A percentile compares a stretch with the other conserved stretches of the same genome.
These are phyloP conservation scores for Cucurbita argyrosperma DNA, from an alignment of 306 rosid genomes.

Conservation along the genomic window DNA sequence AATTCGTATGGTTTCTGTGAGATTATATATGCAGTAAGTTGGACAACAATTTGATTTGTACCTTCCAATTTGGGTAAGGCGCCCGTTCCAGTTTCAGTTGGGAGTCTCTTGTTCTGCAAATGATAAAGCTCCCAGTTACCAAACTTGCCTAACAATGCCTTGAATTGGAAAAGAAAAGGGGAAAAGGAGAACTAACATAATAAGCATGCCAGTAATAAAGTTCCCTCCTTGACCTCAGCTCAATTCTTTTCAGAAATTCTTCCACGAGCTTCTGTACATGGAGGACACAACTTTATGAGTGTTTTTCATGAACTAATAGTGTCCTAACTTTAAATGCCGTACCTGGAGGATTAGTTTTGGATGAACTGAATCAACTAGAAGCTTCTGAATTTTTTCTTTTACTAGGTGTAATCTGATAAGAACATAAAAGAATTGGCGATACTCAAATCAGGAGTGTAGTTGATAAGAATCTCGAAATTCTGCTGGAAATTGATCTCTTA, in stretches of 20 bases:
- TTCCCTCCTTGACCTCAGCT: constrained; percentile 39
- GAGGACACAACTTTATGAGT: constrained; percentile 7
- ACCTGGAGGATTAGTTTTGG: constrained; percentile 81
- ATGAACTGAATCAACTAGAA: constrained; percentile 58
- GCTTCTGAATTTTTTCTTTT: constrained; percentile 66
- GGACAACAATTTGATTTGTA: neutral
- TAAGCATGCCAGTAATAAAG: constrained; percentile 82
- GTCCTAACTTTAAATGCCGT: neutral
- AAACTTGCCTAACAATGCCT: neutral
- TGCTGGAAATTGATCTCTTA: neutral
- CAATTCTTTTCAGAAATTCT: constrained; percentile 49
- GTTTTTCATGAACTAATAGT: neutral
- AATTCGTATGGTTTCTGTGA: neutral
- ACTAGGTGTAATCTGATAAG: constrained; percentile 32
- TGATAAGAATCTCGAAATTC: neutral
- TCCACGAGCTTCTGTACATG: constrained; percentile 69
- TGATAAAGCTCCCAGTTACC: constrained; percentile 4
- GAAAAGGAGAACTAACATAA: constrained; percentile 38
- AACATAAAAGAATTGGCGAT: neutral
- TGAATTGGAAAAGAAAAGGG: neutral
- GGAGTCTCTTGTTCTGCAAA: constrained; percentile 62
- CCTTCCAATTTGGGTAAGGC: constrained; percentile 85
- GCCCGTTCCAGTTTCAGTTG: constrained; percentile 44
- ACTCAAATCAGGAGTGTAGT: neutral
- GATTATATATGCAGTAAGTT: neutral